These are phyloP conservation scores for Penicillium canescens DNA, from an alignment of 495 filamentous ascomycete species.

Conservation along the genomic window DNA sequence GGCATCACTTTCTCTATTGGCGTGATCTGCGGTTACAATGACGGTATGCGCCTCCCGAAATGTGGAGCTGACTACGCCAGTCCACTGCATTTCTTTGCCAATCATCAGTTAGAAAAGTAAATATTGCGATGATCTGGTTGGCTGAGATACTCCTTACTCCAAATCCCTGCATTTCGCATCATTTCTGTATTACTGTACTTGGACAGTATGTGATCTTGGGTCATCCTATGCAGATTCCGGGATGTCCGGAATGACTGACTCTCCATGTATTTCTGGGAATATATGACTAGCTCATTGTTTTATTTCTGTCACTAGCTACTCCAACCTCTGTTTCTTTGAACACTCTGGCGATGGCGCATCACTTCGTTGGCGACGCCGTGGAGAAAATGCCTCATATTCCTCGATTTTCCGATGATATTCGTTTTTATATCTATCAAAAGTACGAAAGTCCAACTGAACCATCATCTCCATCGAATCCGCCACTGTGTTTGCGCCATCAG, in stretches of 20 bases:
- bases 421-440: not conserved
- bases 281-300: no score
- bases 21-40: conserved; percentile 17
- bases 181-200: no score
- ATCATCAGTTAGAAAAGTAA: not conserved
- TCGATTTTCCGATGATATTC: not conserved
- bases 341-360: conserved; percentile 5
- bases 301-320: no score
- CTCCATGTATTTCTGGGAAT: no score
- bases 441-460: not conserved
- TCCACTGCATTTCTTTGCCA: conserved; percentile 7
- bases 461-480: not conserved
- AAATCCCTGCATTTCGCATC: no score
- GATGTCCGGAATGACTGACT: no score
- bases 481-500: not conserved
- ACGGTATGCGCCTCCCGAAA: conserved; percentile 3
- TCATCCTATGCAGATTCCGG: no score
- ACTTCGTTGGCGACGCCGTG: conserved; percentile 3
- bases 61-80: conserved; percentile 6
- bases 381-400: not conserved
- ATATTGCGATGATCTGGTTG: not conserved
- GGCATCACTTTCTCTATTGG: not conserved
- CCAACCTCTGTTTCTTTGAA: no score
- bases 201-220: no score
- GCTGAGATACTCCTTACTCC: no score